Evolutionary conservation across 208 protist genomes (phyloP).

Genomic region (Acanthamoeba sp.): DNA sequence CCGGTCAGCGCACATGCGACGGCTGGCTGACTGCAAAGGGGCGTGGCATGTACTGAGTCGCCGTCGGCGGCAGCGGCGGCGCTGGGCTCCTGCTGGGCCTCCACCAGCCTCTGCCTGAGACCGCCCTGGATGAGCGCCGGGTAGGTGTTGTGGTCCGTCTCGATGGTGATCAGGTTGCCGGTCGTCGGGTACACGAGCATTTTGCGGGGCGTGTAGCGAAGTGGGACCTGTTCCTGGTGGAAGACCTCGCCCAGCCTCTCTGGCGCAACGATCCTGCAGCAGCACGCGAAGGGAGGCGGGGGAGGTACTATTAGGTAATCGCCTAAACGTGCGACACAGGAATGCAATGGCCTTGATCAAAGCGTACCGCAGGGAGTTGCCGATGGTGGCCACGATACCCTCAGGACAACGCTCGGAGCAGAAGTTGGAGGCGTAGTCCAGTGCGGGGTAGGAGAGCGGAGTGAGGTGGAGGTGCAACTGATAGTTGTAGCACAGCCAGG

Average conservation of each 20-base stretch:
- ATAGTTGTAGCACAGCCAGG: slow-evolving; percentile 91
- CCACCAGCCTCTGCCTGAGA: background rate
- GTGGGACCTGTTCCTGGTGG: slow-evolving; percentile 87
- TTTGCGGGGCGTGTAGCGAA: slow-evolving; percentile 91
- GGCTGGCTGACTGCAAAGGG: too few species aligned
- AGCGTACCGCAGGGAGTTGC: slow-evolving; percentile 84
- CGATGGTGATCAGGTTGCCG: slow-evolving; percentile 88
- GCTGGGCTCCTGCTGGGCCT: slow-evolving; percentile 59
- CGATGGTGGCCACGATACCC: slow-evolving; percentile 89
- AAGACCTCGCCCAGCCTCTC: slow-evolving; percentile 89
- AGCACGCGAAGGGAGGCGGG: background rate
- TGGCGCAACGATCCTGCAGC: slow-evolving; percentile 84
- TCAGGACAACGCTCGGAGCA: slow-evolving; percentile 92
- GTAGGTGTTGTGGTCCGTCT: slow-evolving; percentile 90
- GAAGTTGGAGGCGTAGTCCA: slow-evolving; percentile 91
- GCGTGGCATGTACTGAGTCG: background rate
- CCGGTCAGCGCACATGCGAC: too few species aligned
- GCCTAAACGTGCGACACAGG: too few species aligned
- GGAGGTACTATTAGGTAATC: too few species aligned
- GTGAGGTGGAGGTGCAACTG: slow-evolving; percentile 83
- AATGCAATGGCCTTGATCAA: too few species aligned
- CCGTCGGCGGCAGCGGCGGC: background rate
- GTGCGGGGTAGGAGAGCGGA: slow-evolving; percentile 90
- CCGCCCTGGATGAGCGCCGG: slow-evolving; percentile 57
- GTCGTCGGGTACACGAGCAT: slow-evolving; percentile 88